phyloP scores from a whole-genome alignment of 306 rosid genomes.

The Begonia loranthoides region DNA sequence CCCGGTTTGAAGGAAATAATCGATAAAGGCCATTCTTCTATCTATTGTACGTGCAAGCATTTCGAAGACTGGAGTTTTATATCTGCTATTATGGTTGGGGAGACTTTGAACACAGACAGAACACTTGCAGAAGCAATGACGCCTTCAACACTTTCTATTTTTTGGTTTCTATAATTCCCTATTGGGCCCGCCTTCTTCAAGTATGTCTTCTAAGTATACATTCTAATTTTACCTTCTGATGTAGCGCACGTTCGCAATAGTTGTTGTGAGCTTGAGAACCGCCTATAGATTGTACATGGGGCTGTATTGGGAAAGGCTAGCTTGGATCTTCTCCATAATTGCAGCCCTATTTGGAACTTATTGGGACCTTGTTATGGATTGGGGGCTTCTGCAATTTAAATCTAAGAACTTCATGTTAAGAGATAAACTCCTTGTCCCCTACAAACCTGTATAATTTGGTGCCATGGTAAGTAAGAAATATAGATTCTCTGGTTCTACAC shows the following conservation, averaged over 20 bases:
- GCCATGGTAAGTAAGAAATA: constrained; percentile 34
- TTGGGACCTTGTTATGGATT: constrained; percentile 60
- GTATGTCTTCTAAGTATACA: too few species aligned
- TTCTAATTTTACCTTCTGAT: too few species aligned
- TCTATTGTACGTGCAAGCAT: constrained; percentile 40
- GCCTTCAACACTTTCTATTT: constrained; percentile 32
- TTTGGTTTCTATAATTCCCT: constrained; percentile 41
- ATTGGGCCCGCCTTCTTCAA: constrained; percentile 52
- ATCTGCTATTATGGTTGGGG: constrained; percentile 64
- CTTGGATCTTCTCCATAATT: constrained; percentile 27
- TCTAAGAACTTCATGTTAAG: constrained; percentile 57
- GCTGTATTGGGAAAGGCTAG: constrained; percentile 24
- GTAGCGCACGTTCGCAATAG: constrained; percentile 40
- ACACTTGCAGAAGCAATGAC: constrained; percentile 14
- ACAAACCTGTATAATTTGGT: constrained; percentile 33
- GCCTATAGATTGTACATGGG: constrained; percentile 20
- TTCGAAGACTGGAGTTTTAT: constrained; percentile 55
- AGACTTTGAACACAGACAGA: constrained; percentile 31
- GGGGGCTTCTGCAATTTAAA: constrained; percentile 53
- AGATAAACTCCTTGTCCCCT: constrained; percentile 47
- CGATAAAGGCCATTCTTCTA: background rate
- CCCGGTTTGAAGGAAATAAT: background rate
- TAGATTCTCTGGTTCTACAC: background rate
- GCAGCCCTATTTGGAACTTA: constrained; percentile 42
- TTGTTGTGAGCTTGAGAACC: constrained; percentile 44